A percentile compares a stretch with the other conserved stretches of the same genome.
These are phyloP conservation scores for Triticum turgidum DNA, from an alignment of 176 grass and related monocot species.

Conservation along the genomic window DNA sequence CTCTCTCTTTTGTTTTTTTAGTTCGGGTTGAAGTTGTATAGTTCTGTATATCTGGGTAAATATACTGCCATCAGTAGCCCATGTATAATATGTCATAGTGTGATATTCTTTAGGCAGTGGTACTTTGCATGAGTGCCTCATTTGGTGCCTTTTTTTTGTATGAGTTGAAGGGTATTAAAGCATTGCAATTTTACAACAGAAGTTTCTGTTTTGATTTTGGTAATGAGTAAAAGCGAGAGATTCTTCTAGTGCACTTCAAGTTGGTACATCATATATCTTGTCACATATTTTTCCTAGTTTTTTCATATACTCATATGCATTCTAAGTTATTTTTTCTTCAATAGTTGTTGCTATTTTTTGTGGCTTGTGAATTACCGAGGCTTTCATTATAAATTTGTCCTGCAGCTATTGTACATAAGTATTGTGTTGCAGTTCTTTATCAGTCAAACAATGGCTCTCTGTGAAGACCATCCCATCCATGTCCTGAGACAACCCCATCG, in stretches of 20 bases:
- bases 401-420: neutral
- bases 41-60: constrained; percentile 18
- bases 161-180: neutral
- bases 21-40: neutral
- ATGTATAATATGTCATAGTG: constrained; percentile 11
- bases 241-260: neutral
- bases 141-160: neutral
- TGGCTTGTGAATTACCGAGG: neutral
- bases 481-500: neutral
- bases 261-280: constrained; percentile 13
- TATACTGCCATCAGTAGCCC: neutral
- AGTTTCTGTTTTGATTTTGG: constrained; percentile 4
- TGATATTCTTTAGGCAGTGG: neutral
- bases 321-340: neutral
- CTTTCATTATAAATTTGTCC: neutral
- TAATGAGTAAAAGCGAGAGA: constrained; percentile 16
- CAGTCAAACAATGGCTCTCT: neutral
- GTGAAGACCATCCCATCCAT: neutral
- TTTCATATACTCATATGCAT: neutral
- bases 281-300: neutral
- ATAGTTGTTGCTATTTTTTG: neutral
- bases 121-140: constrained; percentile 13
- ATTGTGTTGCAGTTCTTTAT: neutral
- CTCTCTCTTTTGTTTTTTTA: neutral
- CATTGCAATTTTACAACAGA: neutral